phyloP scores from a whole-genome alignment of 108 stramenopile genomes.

The Nitzschia palea region DNA sequence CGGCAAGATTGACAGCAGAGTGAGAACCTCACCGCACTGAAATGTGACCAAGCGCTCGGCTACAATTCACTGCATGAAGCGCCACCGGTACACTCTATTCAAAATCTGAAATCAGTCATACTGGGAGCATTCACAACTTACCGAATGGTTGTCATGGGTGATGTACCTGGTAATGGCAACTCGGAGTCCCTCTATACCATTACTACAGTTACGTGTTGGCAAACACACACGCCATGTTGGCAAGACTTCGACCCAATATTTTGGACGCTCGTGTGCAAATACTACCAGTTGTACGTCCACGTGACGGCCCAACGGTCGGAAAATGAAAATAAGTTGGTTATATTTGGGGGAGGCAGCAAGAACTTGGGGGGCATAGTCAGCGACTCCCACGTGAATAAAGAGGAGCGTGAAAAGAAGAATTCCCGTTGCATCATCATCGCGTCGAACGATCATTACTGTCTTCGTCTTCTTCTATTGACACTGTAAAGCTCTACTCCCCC shows the following conservation, averaged over 20 bases:
- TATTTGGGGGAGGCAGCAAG: too few species aligned
- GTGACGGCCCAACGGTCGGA: background rate
- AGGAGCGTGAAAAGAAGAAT: too few species aligned
- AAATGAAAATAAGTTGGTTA: background rate
- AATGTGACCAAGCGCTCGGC: too few species aligned
- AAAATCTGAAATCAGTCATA: background rate
- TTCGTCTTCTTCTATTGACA: too few species aligned
- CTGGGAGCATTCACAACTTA: background rate
- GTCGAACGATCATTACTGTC: too few species aligned
- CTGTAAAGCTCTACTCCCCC: too few species aligned
- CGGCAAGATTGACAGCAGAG: background rate
- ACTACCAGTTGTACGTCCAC: background rate
- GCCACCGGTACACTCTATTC: background rate
- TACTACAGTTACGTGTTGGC: background rate
- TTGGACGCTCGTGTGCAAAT: too few species aligned
- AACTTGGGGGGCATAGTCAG: too few species aligned
- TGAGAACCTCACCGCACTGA: background rate
- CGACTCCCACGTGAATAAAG: too few species aligned
- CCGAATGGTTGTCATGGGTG: constrained; percentile 14
- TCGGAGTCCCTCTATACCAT: background rate
- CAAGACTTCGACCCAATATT: too few species aligned
- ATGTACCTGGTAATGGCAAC: background rate
- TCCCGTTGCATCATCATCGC: too few species aligned
- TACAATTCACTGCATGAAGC: too few species aligned
- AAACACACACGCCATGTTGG: background rate